phyloP scores from a whole-genome alignment of 148 eudicot species.

The Camellia lanceoleosa region DNA sequence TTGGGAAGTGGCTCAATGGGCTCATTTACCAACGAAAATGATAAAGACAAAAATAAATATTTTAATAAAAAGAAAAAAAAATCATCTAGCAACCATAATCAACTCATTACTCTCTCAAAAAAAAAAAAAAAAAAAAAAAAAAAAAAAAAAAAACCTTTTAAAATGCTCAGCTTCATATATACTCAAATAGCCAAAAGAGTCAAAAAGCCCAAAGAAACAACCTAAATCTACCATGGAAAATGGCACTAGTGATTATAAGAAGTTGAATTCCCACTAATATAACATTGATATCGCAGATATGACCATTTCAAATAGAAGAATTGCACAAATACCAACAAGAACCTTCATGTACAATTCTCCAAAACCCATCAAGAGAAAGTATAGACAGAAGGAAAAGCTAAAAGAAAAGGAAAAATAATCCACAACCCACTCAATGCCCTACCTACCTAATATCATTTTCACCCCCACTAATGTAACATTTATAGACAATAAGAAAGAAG shows the following conservation, averaged over 20 bases:
- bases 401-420: background rate
- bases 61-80: too few species aligned
- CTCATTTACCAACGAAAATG: too few species aligned
- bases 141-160: too few species aligned
- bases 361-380: constrained; percentile 7
- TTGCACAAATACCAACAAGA: constrained; percentile 26
- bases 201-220: too few species aligned
- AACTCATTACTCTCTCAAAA: too few species aligned
- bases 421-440: background rate
- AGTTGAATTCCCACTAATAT: background rate
- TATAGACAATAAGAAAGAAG: background rate
- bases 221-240: too few species aligned
- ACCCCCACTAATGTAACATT: background rate
- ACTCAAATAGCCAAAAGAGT: too few species aligned
- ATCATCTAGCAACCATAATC: too few species aligned
- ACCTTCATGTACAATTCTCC: constrained; percentile 45
- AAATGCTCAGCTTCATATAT: too few species aligned
- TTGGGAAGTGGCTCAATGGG: too few species aligned
- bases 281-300: background rate
- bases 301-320: background rate
- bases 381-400: background rate
- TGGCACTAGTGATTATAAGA: background rate
- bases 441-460: background rate
- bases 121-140: too few species aligned
- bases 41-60: too few species aligned